Evolutionary conservation across 129 eudicot genomes (phyloP).

Genomic region (Saussurea involucrata): DNA sequence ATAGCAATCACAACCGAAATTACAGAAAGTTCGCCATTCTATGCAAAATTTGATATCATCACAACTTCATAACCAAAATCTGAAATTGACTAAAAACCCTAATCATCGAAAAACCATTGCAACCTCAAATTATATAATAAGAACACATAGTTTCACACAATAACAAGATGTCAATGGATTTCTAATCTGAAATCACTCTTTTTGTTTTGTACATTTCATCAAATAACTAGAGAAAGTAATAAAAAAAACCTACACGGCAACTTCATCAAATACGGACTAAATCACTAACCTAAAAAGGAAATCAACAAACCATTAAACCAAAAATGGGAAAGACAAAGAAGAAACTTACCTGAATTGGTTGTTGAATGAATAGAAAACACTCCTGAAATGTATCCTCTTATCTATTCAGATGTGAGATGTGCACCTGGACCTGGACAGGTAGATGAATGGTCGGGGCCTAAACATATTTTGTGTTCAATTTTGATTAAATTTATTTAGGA

Average conservation of each 20-base stretch:
- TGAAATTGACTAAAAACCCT: not conserved
- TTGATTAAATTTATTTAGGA: slow-evolving; percentile 11
- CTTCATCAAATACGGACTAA: slow-evolving; percentile 2
- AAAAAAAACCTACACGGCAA: slow-evolving; percentile 1
- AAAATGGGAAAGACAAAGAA: slow-evolving; percentile 18
- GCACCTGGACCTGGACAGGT: not conserved
- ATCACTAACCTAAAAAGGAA: slow-evolving; percentile 2
- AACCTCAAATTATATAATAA: not conserved
- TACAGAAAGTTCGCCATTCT: not conserved
- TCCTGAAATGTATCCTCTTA: slow-evolving; percentile 1
- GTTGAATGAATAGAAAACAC: not conserved
- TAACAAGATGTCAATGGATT: not conserved
- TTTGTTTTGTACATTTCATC: not conserved
- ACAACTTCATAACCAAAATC: slow-evolving; percentile 1
- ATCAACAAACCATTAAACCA: slow-evolving; percentile 1
- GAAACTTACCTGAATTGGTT: slow-evolving; percentile 23
- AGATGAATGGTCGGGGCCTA: slow-evolving; percentile 3
- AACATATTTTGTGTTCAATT: not conserved
- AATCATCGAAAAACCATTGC: not conserved
- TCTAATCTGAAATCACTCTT: not conserved
- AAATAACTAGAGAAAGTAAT: not conserved
- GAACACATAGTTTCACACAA: not conserved
- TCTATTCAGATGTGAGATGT: slow-evolving; percentile 4
- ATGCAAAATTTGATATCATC: not conserved
- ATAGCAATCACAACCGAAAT: not conserved